phyloP scores from a whole-genome alignment of 306 rosid species.

The Luffa acutangula region DNA sequence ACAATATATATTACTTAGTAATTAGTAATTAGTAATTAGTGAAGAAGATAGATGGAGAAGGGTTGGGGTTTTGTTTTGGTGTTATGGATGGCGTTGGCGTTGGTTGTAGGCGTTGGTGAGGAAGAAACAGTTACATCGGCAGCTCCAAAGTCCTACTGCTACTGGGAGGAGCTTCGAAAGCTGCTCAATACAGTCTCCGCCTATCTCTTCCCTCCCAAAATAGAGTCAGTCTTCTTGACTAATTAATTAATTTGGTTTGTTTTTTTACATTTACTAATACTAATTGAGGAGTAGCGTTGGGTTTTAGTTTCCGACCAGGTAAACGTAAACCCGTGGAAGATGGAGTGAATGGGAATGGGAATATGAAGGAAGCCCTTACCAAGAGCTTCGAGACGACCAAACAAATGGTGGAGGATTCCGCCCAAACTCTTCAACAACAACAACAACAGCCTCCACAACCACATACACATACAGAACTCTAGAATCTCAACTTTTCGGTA shows the following conservation, averaged over 20 bases:
- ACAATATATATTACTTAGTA: too few species aligned
- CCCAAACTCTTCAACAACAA: background rate
- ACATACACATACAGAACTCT: background rate
- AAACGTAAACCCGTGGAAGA: background rate
- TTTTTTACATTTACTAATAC: too few species aligned
- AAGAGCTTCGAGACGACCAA: slow-evolving; percentile 20
- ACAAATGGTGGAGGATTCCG: slow-evolving; percentile 21
- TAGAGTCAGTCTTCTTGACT: slow-evolving; percentile 14
- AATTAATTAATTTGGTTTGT: too few species aligned
- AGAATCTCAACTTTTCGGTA: background rate
- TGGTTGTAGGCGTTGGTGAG: background rate
- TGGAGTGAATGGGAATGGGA: background rate
- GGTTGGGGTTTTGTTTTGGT: background rate
- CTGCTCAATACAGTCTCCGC: background rate
- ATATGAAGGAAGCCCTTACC: slow-evolving; percentile 16
- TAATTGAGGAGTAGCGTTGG: background rate
- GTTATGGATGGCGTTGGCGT: background rate
- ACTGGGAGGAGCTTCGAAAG: slow-evolving; percentile 12
- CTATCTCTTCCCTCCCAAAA: slow-evolving; percentile 20
- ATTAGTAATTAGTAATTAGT: too few species aligned
- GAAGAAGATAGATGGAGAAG: background rate
- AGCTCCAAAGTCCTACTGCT: background rate
- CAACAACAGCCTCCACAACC: too few species aligned
- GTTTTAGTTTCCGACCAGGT: slow-evolving; percentile 19
- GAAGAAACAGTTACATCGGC: background rate